phyloP scores from a whole-genome alignment of 345 rosid genomes.

The Mallotus nudiflorus region DNA sequence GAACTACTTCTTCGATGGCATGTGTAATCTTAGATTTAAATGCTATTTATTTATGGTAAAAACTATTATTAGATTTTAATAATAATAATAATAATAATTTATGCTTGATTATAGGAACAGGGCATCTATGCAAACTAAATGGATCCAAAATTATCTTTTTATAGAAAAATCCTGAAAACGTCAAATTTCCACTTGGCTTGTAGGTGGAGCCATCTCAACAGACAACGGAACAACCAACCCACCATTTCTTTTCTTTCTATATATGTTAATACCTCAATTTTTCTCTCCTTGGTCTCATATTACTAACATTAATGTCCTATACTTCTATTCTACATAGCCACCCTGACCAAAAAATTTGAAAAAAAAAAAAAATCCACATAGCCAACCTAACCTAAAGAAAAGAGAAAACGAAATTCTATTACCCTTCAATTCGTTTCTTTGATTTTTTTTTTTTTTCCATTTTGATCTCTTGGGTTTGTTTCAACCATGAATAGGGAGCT shows the following conservation, averaged over 20 bases:
- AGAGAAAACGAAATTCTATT: background rate
- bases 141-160: no score
- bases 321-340: background rate
- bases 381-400: background rate
- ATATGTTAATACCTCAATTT: slow-evolving; percentile 7
- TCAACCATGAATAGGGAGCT: background rate
- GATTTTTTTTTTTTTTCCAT: background rate
- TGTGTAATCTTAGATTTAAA: no score
- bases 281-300: background rate
- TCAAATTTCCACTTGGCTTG: background rate
- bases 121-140: no score
- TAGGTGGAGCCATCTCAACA: slow-evolving; percentile 2
- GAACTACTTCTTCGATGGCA: no score
- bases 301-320: background rate
- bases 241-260: background rate
- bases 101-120: no score
- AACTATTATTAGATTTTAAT: no score
- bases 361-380: no score
- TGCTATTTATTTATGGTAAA: no score
- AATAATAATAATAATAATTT: no score
- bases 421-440: background rate
- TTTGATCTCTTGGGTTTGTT: background rate
- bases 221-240: background rate
- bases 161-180: background rate
- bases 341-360: no score